phyloP scores from a whole-genome alignment of 495 filamentous ascomycete genomes.

The Aspergillus nanangensis region DNA sequence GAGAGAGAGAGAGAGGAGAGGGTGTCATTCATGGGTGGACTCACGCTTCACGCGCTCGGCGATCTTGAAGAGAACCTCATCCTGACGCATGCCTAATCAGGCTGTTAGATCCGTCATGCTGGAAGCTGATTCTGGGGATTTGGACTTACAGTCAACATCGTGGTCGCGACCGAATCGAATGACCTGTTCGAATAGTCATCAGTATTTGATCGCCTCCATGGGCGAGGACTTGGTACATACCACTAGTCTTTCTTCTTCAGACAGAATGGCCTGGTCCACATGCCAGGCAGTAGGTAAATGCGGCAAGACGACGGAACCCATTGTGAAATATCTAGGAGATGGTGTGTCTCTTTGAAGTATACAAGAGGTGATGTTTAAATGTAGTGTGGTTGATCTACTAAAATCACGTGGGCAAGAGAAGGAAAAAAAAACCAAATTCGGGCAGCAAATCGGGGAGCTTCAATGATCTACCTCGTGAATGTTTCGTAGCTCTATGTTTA shows the following conservation, averaged over 20 bases:
- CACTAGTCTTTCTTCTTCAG: conserved; percentile 93
- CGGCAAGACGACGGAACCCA: conserved; percentile 91
- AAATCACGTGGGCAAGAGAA: too few species aligned
- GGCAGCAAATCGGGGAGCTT: background rate
- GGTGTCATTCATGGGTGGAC: too few species aligned
- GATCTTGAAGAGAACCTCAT: conserved; percentile 84
- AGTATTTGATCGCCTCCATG: background rate
- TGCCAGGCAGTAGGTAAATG: conserved; percentile 94
- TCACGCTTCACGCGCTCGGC: conserved; percentile 43
- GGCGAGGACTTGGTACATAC: conserved; percentile 31
- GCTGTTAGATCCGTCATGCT: conserved; percentile 14
- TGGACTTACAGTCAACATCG: conserved; percentile 52
- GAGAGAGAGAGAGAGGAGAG: background rate
- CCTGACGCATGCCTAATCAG: conserved; percentile 71
- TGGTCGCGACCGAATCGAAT: conserved; percentile 87
- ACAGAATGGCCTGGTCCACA: conserved; percentile 89
- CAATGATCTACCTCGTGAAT: too few species aligned
- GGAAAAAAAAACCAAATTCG: too few species aligned
- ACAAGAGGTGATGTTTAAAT: background rate
- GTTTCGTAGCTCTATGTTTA: too few species aligned
- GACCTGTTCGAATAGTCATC: conserved; percentile 8
- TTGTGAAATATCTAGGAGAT: too few species aligned
- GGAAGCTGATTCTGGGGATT: background rate
- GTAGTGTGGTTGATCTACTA: too few species aligned
- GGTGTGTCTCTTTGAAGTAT: background rate